Evolutionary conservation across 768 basidiomycete genomes (phyloP).

Genomic region (Naganishia kalamii): DNA sequence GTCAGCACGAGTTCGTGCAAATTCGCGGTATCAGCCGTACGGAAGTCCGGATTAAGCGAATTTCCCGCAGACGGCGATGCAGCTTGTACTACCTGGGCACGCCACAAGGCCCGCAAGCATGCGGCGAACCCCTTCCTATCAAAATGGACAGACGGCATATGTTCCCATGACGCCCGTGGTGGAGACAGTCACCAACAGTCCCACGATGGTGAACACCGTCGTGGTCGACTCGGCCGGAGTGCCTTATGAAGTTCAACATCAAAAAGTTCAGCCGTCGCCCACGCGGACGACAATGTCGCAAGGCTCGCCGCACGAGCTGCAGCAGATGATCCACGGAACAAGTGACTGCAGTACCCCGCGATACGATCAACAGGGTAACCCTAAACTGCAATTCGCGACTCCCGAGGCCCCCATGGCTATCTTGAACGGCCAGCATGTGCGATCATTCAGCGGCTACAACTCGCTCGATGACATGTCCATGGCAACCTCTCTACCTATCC

Average conservation of each 20-base stretch:
- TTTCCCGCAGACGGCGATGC: background rate
- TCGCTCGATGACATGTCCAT: background rate
- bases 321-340: background rate
- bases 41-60: background rate
- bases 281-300: background rate
- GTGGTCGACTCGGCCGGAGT: background rate
- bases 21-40: conserved; percentile 7
- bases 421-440: background rate
- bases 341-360: background rate
- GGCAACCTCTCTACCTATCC: background rate
- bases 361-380: background rate
- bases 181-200: conserved; percentile 9
- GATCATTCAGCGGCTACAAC: background rate
- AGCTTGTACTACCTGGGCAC: conserved; percentile 2
- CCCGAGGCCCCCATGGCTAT: background rate
- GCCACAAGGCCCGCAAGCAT: background rate
- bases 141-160: conserved; percentile 1
- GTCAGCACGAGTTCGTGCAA: background rate
- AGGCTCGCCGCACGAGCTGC: background rate
- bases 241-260: background rate
- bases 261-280: conserved; percentile 8
- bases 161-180: conserved; percentile 2
- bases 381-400: background rate
- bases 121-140: conserved; percentile 4
- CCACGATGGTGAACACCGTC: background rate